Evolutionary conservation across 208 protist genomes (phyloP).

Genomic region (Crithidia thermophila): DNA sequence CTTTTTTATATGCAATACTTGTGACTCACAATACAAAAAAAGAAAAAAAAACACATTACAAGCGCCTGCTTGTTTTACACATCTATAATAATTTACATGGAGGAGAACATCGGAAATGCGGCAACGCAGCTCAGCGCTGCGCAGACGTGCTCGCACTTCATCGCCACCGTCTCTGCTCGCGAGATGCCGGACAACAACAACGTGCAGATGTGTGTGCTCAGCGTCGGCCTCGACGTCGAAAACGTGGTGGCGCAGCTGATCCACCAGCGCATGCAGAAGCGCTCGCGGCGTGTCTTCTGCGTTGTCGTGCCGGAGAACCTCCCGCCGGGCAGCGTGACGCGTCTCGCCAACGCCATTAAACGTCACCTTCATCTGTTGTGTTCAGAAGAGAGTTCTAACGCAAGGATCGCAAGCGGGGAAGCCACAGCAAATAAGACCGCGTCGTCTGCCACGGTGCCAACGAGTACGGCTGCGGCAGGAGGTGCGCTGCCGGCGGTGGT

Average conservation of each 20-base stretch:
- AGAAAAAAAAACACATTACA: no score
- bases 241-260: conserved; percentile 43
- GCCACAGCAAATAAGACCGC: background rate
- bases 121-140: background rate
- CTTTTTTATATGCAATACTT: no score
- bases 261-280: conserved; percentile 18
- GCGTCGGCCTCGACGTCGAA: conserved; percentile 64
- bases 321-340: conserved; percentile 85
- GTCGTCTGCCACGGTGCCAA: background rate
- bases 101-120: background rate
- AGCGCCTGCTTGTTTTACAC: background rate
- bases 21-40: no score
- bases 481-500: conserved; percentile 31
- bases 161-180: conserved; percentile 37
- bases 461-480: background rate
- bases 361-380: no score
- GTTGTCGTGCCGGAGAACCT: conserved; percentile 95
- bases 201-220: conserved; percentile 72
- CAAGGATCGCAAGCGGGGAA: background rate
- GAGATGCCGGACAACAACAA: conserved; percentile 45
- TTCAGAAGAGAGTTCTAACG: background rate
- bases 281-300: conserved; percentile 35
- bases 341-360: conserved; percentile 73
- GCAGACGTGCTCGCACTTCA: conserved; percentile 35
- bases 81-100: background rate